These are phyloP conservation scores for Medicago lupulina DNA, from an alignment of 306 rosid species.

Conservation along the genomic window DNA sequence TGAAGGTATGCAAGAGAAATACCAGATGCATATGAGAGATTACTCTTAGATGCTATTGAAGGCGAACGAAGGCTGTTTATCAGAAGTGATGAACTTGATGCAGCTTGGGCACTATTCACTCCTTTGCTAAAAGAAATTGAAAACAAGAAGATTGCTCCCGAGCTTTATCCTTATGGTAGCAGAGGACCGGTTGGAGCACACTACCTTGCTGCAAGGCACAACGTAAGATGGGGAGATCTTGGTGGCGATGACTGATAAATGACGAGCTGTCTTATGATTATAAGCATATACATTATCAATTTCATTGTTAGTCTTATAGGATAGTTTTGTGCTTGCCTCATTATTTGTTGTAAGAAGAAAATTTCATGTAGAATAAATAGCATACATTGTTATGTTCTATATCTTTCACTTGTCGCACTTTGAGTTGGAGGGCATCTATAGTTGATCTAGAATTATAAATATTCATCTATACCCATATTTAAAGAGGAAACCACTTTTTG, in stretches of 20 bases:
- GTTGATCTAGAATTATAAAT: slow-evolving; percentile 24
- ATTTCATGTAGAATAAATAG: slow-evolving; percentile 22
- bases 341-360: slow-evolving; percentile 8
- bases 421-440: background rate
- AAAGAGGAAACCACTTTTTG: background rate
- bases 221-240: slow-evolving; percentile 93
- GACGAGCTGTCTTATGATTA: slow-evolving; percentile 23
- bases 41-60: slow-evolving; percentile 90
- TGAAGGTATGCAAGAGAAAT: slow-evolving; percentile 86
- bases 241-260: slow-evolving; percentile 54
- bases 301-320: background rate
- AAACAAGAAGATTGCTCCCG: slow-evolving; percentile 82
- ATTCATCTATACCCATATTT: background rate
- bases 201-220: slow-evolving; percentile 88
- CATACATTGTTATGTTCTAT: background rate
- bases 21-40: slow-evolving; percentile 96
- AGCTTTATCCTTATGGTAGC: slow-evolving; percentile 94
- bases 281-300: slow-evolving; percentile 11
- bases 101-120: slow-evolving; percentile 92
- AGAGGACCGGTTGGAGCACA: slow-evolving; percentile 97
- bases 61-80: slow-evolving; percentile 92
- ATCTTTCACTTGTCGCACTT: background rate
- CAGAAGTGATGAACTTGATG: slow-evolving; percentile 95
- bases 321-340: background rate
- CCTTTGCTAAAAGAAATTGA: slow-evolving; percentile 93